Conservation (phyloP, 139 green algal genomes). For the Astrephomene gubernaculifera region DNA sequence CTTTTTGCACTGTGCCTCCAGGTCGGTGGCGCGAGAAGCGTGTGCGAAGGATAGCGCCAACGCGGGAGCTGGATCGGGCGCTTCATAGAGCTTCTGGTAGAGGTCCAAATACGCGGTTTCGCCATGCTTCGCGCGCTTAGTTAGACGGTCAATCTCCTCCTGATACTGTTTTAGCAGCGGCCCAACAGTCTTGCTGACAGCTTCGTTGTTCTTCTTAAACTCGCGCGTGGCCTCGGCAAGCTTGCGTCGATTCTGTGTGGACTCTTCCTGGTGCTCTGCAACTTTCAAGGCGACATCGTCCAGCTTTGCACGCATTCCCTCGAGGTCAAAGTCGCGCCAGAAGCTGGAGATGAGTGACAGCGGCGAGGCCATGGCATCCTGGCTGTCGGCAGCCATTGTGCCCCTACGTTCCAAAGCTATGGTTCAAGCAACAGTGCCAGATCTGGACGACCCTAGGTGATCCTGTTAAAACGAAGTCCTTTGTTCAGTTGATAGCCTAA, state of each 20-base stretch:
- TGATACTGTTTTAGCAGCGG: slow-evolving; percentile 91
- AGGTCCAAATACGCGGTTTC: slow-evolving; percentile 66
- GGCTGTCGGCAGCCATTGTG: slow-evolving; percentile 2
- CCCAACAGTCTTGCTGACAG: slow-evolving; percentile 60
- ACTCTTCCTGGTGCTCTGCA: slow-evolving; percentile 86
- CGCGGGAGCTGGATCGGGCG: slow-evolving; percentile 87
- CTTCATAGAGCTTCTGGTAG: slow-evolving; percentile 94
- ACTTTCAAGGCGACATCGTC: slow-evolving; percentile 89
- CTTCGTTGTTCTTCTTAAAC: slow-evolving; percentile 56
- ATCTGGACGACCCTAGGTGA: no score
- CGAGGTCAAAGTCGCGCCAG: slow-evolving; percentile 88
- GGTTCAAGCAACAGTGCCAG: no score
- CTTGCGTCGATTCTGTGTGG: slow-evolving; percentile 65
- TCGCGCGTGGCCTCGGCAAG: slow-evolving; percentile 63
- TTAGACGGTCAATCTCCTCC: slow-evolving; percentile 91
- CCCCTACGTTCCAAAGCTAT: neutral
- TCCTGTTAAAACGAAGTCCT: no score
- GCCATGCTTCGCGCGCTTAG: slow-evolving; percentile 64
- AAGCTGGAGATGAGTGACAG: slow-evolving; percentile 54
- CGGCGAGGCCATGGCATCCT: slow-evolving; percentile 13
- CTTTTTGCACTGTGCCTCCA: slow-evolving; percentile 70
- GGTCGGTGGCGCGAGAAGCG: slow-evolving; percentile 60
- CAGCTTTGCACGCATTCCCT: slow-evolving; percentile 75
- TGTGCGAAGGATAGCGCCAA: slow-evolving; percentile 73
- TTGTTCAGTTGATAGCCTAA: no score